Evolutionary conservation across 2,329 filamentous ascomycete genomes (phyloP).

Genomic region (Monilinia fructicola): DNA sequence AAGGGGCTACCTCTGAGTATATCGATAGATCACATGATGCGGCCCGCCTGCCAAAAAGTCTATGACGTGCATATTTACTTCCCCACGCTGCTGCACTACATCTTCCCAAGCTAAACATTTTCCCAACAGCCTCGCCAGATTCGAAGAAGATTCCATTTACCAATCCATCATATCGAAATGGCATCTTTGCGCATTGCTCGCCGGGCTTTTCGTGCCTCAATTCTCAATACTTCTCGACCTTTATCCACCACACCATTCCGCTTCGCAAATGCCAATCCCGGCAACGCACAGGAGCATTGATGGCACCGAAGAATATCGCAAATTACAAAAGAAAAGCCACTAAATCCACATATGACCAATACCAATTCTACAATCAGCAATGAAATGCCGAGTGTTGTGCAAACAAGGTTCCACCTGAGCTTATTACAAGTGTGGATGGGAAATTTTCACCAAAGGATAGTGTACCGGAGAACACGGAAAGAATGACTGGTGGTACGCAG

Average conservation of each 20-base stretch:
- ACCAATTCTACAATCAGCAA: constrained; percentile 63
- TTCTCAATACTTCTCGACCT: constrained; percentile 13
- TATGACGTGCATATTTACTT: constrained; percentile 14
- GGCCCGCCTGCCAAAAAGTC: constrained; percentile 4
- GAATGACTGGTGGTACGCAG: constrained; percentile 65
- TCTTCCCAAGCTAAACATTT: constrained; percentile 4
- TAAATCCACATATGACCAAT: constrained; percentile 64
- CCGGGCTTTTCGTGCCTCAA: constrained; percentile 19
- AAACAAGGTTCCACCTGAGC: constrained; percentile 57
- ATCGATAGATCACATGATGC: neutral
- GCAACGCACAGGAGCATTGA: constrained; percentile 46
- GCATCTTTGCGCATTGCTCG: constrained; percentile 16
- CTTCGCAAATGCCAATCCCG: constrained; percentile 26
- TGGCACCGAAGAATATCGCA: constrained; percentile 54
- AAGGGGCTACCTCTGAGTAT: no score
- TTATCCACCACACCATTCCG: constrained; percentile 20
- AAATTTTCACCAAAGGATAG: constrained; percentile 59
- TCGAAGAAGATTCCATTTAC: neutral
- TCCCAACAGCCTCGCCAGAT: neutral
- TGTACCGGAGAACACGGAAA: constrained; percentile 60
- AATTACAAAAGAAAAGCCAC: constrained; percentile 55
- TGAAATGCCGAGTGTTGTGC: constrained; percentile 59
- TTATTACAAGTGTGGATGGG: constrained; percentile 56
- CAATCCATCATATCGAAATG: constrained; percentile 6
- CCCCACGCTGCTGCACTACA: neutral